Conservation (phyloP, 768 basidiomycete species). For the Phanerochaete carnosa region DNA sequence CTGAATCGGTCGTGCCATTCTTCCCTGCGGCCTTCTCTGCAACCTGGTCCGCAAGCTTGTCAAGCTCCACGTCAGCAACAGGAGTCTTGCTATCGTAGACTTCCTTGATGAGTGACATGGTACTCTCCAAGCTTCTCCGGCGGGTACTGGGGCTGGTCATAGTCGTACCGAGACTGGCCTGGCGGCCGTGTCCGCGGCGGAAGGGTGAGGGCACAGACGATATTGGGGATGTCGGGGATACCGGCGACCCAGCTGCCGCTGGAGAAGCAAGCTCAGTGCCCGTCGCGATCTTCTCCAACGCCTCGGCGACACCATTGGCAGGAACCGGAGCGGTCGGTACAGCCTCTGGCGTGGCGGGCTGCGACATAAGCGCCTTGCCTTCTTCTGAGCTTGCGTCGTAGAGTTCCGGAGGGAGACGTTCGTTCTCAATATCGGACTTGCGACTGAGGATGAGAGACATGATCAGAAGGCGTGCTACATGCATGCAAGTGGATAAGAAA, state of each 20-base stretch:
- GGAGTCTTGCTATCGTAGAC: slow-evolving; percentile 71
- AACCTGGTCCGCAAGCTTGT: slow-evolving; percentile 24
- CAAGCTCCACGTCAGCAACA: slow-evolving; percentile 22
- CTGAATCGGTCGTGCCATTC: slow-evolving; percentile 9
- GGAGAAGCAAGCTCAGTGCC: slow-evolving; percentile 27
- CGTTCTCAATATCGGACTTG: slow-evolving; percentile 98
- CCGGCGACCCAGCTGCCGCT: slow-evolving; percentile 43
- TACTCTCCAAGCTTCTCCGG: slow-evolving; percentile 89
- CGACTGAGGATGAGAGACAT: slow-evolving; percentile 46
- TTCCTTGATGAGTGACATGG: slow-evolving; percentile 92
- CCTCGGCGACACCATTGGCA: slow-evolving; percentile 28
- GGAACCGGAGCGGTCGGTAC: slow-evolving; percentile 25
- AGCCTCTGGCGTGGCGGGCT: slow-evolving; percentile 57
- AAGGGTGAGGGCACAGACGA: slow-evolving; percentile 39
- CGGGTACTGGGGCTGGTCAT: slow-evolving; percentile 93
- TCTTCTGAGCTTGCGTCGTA: slow-evolving; percentile 78
- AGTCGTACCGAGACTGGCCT: slow-evolving; percentile 89
- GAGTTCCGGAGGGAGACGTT: slow-evolving; percentile 94
- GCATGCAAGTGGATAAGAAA: slow-evolving; percentile 19
- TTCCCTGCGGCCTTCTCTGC: slow-evolving; percentile 14
- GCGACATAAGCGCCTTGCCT: slow-evolving; percentile 54
- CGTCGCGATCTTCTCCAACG: slow-evolving; percentile 28
- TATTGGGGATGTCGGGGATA: slow-evolving; percentile 36
- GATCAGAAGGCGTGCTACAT: background rate
- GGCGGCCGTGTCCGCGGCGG: slow-evolving; percentile 70